Conservation (phyloP, 306 rosid genomes). For the Malus orientalis region DNA sequence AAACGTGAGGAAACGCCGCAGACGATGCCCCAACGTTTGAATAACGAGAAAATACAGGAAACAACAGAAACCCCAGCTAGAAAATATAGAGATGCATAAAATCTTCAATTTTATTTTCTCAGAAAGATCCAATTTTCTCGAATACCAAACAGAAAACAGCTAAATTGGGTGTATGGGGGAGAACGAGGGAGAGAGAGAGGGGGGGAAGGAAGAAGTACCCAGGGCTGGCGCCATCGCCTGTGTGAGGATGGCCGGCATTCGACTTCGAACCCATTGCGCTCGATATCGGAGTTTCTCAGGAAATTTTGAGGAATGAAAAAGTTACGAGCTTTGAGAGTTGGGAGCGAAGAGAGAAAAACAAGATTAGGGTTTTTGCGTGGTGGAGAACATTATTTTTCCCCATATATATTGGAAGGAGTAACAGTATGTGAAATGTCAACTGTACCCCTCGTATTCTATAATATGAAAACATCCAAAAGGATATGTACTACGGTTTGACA, state of each 20-base stretch:
- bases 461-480: no score
- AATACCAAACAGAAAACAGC: background rate
- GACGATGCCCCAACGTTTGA: background rate
- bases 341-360: background rate
- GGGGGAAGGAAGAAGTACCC: slow-evolving; percentile 40
- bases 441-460: background rate
- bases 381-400: background rate
- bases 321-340: background rate
- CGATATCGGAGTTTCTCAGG: background rate
- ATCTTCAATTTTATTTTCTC: background rate
- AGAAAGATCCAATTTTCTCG: background rate
- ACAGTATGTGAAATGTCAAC: background rate
- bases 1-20: background rate
- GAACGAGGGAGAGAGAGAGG: background rate
- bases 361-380: slow-evolving; percentile 14
- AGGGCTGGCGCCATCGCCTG: slow-evolving; percentile 84
- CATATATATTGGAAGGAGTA: background rate
- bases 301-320: background rate
- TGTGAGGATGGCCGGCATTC: slow-evolving; percentile 50
- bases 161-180: background rate
- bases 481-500: no score
- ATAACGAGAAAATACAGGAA: background rate
- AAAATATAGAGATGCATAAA: background rate
- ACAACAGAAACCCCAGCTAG: background rate
- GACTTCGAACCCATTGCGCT: slow-evolving; percentile 54